Evolutionary conservation across 192 early-diverging fungal genomes (phyloP).

Genomic region (Gaertneriomyces semiglobifer): DNA sequence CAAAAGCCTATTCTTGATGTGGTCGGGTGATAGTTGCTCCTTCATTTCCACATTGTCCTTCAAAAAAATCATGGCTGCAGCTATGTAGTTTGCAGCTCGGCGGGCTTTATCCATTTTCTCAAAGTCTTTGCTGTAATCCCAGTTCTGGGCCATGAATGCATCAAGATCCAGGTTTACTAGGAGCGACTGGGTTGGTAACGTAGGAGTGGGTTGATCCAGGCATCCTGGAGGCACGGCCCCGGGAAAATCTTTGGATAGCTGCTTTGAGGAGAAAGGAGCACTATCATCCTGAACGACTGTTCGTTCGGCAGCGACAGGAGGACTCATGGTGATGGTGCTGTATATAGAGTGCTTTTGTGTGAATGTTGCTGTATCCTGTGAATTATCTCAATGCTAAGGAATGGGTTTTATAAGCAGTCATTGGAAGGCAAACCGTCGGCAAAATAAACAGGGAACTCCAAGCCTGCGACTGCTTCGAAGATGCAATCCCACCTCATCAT

Average conservation of each 20-base stretch:
- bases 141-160: not conserved
- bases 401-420: too few species aligned
- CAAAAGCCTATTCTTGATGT: slow-evolving; percentile 43
- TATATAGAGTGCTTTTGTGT: too few species aligned
- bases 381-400: too few species aligned
- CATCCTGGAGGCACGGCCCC: slow-evolving; percentile 17
- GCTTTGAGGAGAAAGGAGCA: not conserved
- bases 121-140: slow-evolving; percentile 15
- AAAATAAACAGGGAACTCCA: too few species aligned
- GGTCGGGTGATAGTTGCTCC: slow-evolving; percentile 20
- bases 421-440: too few species aligned
- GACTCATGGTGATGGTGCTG: too few species aligned
- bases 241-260: slow-evolving; percentile 16
- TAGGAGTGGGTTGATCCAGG: slow-evolving; percentile 2
- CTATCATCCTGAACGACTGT: too few species aligned
- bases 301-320: too few species aligned
- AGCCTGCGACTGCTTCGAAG: too few species aligned
- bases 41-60: slow-evolving; percentile 32
- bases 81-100: slow-evolving; percentile 40
- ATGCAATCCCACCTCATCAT: too few species aligned
- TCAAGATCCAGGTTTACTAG: slow-evolving; percentile 14
- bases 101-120: slow-evolving; percentile 8
- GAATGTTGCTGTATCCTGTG: too few species aligned
- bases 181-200: slow-evolving; percentile 13
- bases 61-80: slow-evolving; percentile 46